phyloP scores from a whole-genome alignment of 257 asterid genomes.

The Solanum peruvianum region DNA sequence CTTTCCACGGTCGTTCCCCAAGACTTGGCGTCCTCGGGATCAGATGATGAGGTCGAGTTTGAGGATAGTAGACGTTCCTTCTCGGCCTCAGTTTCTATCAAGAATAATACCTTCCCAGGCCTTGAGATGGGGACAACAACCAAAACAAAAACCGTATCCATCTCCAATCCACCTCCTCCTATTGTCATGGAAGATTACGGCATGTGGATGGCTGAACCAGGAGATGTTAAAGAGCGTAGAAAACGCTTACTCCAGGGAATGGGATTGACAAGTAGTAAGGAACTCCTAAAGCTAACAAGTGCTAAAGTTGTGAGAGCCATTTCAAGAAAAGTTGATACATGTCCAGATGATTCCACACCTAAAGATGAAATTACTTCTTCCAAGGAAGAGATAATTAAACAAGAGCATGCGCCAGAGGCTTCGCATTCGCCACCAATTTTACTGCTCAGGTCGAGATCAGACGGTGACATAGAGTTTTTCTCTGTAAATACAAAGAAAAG shows the following conservation, averaged over 20 bases:
- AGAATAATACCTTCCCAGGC: slow-evolving; percentile 4
- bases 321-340: slow-evolving; percentile 4
- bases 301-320: background rate
- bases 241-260: slow-evolving; percentile 14
- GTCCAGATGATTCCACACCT: background rate
- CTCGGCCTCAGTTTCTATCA: slow-evolving; percentile 30
- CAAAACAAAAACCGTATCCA: background rate
- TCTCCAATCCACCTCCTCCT: background rate
- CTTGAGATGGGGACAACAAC: background rate
- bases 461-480: slow-evolving; percentile 53
- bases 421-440: slow-evolving; percentile 13
- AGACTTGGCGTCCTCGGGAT: slow-evolving; percentile 36
- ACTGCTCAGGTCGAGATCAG: slow-evolving; percentile 75
- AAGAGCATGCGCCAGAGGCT: background rate
- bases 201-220: slow-evolving; percentile 72
- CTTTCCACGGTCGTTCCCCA: slow-evolving; percentile 46
- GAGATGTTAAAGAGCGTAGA: slow-evolving; percentile 12
- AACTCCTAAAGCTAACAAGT: slow-evolving; percentile 5
- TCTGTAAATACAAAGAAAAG: slow-evolving; percentile 50
- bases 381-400: slow-evolving; percentile 11
- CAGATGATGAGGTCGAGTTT: slow-evolving; percentile 44
- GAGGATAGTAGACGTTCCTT: slow-evolving; percentile 62
- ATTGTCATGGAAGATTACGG: slow-evolving; percentile 34
- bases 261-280: slow-evolving; percentile 9
- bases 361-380: slow-evolving; percentile 3